phyloP scores from a whole-genome alignment of 768 basidiomycete species.

The Multifurca ochricompacta region DNA sequence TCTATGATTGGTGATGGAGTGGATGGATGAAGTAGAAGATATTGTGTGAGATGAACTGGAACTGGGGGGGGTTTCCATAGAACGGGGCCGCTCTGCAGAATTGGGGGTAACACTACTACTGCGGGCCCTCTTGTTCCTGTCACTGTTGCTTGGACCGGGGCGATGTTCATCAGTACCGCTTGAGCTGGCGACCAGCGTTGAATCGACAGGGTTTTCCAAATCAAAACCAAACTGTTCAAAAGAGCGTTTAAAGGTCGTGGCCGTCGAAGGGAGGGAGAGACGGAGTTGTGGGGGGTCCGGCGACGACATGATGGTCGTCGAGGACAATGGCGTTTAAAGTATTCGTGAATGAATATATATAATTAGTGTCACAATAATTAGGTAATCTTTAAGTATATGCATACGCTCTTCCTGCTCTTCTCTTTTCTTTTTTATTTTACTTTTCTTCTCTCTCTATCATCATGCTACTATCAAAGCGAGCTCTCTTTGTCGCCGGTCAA shows the following conservation, averaged over 20 bases:
- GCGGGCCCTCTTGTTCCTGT: conserved; percentile 20
- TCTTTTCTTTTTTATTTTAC: neutral
- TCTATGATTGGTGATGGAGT: neutral
- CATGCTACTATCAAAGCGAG: conserved; percentile 37
- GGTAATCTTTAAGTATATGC: too few species aligned
- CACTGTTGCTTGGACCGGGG: conserved; percentile 14
- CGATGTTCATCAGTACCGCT: conserved; percentile 23
- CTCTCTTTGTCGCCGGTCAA: conserved; percentile 38
- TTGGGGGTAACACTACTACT: conserved; percentile 15
- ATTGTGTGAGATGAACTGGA: conserved; percentile 11
- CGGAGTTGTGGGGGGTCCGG: conserved; percentile 43
- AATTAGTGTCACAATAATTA: neutral
- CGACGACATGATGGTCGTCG: conserved; percentile 26
- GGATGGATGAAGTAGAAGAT: conserved; percentile 5
- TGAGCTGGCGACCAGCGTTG: conserved; percentile 24
- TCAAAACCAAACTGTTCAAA: conserved; percentile 53
- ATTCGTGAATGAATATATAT: too few species aligned
- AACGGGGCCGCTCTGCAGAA: conserved; percentile 6
- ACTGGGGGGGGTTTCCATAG: conserved; percentile 5
- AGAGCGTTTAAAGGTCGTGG: conserved; percentile 53
- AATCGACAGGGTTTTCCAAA: conserved; percentile 38
- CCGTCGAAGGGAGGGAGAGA: conserved; percentile 41
- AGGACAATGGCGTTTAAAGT: conserved; percentile 11
- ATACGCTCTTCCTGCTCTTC: too few species aligned
- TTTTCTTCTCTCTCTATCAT: neutral